Conservation (phyloP, 2,329 filamentous ascomycete species). For the Paecilomyces sp. region DNA sequence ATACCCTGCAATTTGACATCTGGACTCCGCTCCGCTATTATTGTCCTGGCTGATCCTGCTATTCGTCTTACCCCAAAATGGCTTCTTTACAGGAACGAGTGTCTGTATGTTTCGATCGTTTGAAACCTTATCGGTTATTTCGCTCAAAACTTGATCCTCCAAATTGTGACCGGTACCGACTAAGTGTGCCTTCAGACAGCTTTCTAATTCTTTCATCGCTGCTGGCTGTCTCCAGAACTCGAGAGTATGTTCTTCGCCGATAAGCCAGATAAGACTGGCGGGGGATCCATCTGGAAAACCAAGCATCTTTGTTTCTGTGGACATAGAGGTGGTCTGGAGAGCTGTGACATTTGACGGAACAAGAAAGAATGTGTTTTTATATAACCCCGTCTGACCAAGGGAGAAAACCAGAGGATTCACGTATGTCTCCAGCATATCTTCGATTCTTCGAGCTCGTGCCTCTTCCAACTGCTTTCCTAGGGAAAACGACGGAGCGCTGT, state of each 20-base stretch:
- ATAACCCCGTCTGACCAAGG: slow-evolving; percentile 34
- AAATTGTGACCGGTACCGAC: slow-evolving; percentile 12
- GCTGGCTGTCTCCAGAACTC: slow-evolving; percentile 38
- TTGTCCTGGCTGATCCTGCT: neutral
- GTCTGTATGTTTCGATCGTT: neutral
- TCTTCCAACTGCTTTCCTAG: slow-evolving; percentile 24
- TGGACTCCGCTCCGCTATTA: slow-evolving; percentile 17
- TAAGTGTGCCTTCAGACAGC: slow-evolving; percentile 23
- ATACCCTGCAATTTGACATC: slow-evolving; percentile 10
- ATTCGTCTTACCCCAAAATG: slow-evolving; percentile 11
- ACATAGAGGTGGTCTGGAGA: slow-evolving; percentile 12
- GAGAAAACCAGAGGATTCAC: slow-evolving; percentile 35
- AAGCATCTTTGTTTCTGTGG: slow-evolving; percentile 24
- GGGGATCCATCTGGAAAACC: slow-evolving; percentile 34
- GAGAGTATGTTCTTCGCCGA: slow-evolving; percentile 31
- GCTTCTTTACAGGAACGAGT: slow-evolving; percentile 6
- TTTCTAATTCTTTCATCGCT: slow-evolving; percentile 34
- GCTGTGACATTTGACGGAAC: slow-evolving; percentile 36
- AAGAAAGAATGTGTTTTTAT: slow-evolving; percentile 37
- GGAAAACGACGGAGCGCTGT: slow-evolving; percentile 6
- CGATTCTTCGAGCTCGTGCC: slow-evolving; percentile 34
- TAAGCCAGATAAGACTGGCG: slow-evolving; percentile 31
- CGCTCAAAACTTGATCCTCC: slow-evolving; percentile 1
- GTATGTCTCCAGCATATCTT: slow-evolving; percentile 28
- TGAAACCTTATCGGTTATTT: neutral